Evolutionary conservation across 2,329 filamentous ascomycete species (phyloP), one percentile per base, ranked within the genome.

Genomic region (Colletotrichum sp.): DNA sequence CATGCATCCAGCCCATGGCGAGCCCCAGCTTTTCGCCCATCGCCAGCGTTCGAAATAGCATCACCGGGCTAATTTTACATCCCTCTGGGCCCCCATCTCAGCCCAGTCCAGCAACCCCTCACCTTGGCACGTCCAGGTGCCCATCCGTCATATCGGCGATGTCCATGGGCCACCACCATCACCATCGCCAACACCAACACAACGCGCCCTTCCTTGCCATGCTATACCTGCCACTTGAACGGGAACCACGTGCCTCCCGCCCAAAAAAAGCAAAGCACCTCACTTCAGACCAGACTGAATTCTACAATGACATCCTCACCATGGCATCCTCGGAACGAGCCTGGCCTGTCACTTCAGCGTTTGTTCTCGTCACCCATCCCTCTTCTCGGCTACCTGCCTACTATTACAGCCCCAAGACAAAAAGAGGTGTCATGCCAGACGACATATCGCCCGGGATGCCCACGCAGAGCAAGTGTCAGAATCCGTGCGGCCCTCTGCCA

Each of bases 31-130:
- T 52, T 52, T 36, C 24, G 21, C 36, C 60, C 65, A 36, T 55
- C 28, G n/a, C 59, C 36, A 67, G 39, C 63, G 52, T 70, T 74
- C 71, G 69, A 75, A 75, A 75, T 72, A 75, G 72, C 52, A 72
- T 71, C 68, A 63, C 12, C 32, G 69, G 62, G 62, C 72, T 75
- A 72, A 75, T 63, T 75, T 52, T 75, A 72, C 55, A 32, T 63
- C 39, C 21, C 52, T 39, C 26, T 65, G 59, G 55, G 62, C n/a
- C 26, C n/a, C 67, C 67, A 36, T 59, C 34, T 60, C 68, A 74
- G 72, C 72, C 60, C 60, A 60, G 60, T 28, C 21, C 34, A 13
- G 26, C 49, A 26, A 62, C 15, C 44, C 26, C 32, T 69, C 39
- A 49, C 72, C 71, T 69, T 55, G 34, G 44, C 24, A 24, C 12